Conservation (phyloP, 306 rosid genomes). For the Phaseolus lunatus region DNA sequence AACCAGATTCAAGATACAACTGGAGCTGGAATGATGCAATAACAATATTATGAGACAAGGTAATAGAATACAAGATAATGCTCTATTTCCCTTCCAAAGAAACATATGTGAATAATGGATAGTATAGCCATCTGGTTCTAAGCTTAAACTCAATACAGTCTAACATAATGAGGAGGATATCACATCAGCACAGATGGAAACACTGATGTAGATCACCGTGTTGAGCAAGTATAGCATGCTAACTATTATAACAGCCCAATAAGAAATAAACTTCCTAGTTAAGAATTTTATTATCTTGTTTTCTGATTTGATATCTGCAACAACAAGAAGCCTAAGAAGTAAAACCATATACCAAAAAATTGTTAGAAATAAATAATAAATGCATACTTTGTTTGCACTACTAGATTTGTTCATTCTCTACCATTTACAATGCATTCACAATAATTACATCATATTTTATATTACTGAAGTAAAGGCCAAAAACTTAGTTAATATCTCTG, state of each 20-base stretch:
- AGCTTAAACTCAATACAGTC: slow-evolving; percentile 14
- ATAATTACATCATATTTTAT: not conserved
- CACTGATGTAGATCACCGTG: not conserved
- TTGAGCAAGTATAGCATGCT: slow-evolving; percentile 15
- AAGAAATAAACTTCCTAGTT: slow-evolving; percentile 29
- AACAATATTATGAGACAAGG: not conserved
- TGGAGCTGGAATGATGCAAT: not conserved
- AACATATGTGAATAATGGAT: slow-evolving; percentile 9
- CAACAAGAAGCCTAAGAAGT: slow-evolving; percentile 30
- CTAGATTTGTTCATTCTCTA: not conserved
- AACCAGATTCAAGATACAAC: slow-evolving; percentile 3
- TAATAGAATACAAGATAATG: slow-evolving; percentile 25
- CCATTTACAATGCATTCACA: not conserved
- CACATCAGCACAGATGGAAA: slow-evolving; percentile 4
- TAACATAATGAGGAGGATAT: not conserved
- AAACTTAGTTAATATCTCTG: not conserved
- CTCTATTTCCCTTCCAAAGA: not conserved
- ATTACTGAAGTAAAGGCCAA: not conserved
- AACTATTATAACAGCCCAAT: slow-evolving; percentile 19
- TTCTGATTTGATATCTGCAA: not conserved
- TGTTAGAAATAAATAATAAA: not conserved
- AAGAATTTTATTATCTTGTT: not conserved
- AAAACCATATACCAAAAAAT: not conserved
- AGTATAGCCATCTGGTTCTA: not conserved
- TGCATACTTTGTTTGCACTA: not conserved